phyloP scores from a whole-genome alignment of 2,329 filamentous ascomycete species.

The Nigrograna mackinnonii region DNA sequence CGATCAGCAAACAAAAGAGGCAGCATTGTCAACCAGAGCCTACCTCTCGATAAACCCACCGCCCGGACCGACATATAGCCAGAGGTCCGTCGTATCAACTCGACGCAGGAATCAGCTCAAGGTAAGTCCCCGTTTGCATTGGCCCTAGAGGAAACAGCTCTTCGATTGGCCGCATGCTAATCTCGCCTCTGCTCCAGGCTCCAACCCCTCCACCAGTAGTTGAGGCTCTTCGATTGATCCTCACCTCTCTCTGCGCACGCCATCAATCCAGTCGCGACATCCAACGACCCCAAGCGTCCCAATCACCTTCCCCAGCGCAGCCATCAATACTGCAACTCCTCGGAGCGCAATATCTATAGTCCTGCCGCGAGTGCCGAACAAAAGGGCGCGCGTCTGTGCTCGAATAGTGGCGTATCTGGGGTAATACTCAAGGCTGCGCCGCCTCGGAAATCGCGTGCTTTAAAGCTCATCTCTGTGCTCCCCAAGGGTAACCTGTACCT shows the following conservation, averaged over 20 bases:
- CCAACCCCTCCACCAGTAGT: conserved; percentile 33
- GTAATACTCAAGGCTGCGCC: conserved; percentile 30
- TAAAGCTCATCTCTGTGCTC: conserved; percentile 24
- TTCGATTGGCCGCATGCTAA: conserved; percentile 34
- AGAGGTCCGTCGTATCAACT: conserved; percentile 20
- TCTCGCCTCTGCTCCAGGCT: conserved; percentile 36
- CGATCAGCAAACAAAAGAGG: conserved; percentile 38
- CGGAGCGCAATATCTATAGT: conserved; percentile 12
- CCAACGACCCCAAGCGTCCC: conserved; percentile 14
- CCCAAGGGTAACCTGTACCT: conserved; percentile 20
- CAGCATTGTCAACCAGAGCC: conserved; percentile 21
- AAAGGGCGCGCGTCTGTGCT: conserved; percentile 24
- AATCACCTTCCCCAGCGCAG: conserved; percentile 27
- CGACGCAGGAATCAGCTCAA: conserved; percentile 19
- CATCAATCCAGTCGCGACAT: conserved; percentile 23
- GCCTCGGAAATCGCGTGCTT: conserved; percentile 24
- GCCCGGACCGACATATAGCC: no score
- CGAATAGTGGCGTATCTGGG: conserved; percentile 36
- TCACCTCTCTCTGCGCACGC: conserved; percentile 29
- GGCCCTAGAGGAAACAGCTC: conserved; percentile 13
- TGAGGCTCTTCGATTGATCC: conserved; percentile 20
- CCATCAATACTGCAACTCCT: conserved; percentile 19
- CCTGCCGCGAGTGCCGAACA: conserved; percentile 21
- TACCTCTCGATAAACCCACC: conserved; percentile 22
- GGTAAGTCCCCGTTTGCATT: conserved; percentile 25